phyloP scores from a whole-genome alignment of 495 filamentous ascomycete genomes.

The Neurospora sp. region DNA sequence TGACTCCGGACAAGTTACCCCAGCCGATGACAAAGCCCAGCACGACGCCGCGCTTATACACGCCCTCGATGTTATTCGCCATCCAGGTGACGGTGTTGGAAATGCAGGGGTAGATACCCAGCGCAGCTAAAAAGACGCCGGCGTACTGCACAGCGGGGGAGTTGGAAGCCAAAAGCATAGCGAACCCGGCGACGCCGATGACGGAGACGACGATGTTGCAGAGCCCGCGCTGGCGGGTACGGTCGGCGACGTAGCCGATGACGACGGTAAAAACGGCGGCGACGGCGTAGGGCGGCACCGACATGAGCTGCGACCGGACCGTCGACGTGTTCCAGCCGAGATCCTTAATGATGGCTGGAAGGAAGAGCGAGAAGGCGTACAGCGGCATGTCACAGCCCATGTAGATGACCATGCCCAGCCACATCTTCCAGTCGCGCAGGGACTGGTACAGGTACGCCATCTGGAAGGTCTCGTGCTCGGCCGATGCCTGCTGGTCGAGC shows the following conservation, averaged over 20 bases:
- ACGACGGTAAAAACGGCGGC: conserved; percentile 68
- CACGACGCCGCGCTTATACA: conserved; percentile 83
- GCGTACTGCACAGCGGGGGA: conserved; percentile 63
- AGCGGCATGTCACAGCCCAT: conserved; percentile 68
- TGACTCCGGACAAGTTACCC: conserved; percentile 86
- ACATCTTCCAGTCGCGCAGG: conserved; percentile 84
- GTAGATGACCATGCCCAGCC: conserved; percentile 62
- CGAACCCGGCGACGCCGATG: conserved; percentile 68
- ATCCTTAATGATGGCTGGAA: conserved; percentile 72
- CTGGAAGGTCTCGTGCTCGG: conserved; percentile 71
- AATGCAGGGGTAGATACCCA: conserved; percentile 88
- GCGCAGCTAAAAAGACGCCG: conserved; percentile 73
- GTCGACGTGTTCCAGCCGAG: conserved; percentile 53
- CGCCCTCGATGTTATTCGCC: conserved; percentile 83
- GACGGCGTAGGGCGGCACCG: conserved; percentile 80
- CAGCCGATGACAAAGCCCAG: conserved; percentile 84
- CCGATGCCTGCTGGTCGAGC: conserved; percentile 65
- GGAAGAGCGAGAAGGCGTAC: conserved; percentile 85
- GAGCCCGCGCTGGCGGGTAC: conserved; percentile 64
- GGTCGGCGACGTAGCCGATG: conserved; percentile 71
- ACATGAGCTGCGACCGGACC: conserved; percentile 68
- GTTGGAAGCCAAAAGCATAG: conserved; percentile 58
- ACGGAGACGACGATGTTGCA: conserved; percentile 68
- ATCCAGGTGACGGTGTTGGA: conserved; percentile 88
- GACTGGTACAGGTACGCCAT: conserved; percentile 65